phyloP scores from a whole-genome alignment of 1,139 yeast genomes.

The Yamadazyma mexicana region DNA sequence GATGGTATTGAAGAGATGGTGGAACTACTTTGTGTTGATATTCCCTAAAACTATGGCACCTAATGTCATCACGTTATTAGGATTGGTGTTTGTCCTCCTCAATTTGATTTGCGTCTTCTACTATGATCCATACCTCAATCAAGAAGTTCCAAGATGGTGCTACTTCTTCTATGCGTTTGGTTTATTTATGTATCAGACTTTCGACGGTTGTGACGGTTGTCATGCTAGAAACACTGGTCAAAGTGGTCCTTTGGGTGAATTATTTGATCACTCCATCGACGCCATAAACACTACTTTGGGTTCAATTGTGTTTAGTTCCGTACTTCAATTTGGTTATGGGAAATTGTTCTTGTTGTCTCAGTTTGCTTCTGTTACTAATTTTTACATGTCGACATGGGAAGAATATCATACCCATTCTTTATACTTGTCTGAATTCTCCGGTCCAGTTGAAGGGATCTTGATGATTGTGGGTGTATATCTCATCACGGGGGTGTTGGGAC shows the following conservation, averaged over 20 bases:
- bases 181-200: conserved; percentile 86
- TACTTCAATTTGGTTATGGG: conserved; percentile 70
- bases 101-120: conserved; percentile 68
- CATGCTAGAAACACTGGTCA: conserved; percentile 94
- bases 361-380: conserved; percentile 76
- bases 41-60: conserved; percentile 91
- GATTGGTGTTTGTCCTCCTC: conserved; percentile 66
- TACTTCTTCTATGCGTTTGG: conserved; percentile 81
- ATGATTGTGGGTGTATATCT: conserved; percentile 57
- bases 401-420: conserved; percentile 89
- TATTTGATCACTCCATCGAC: conserved; percentile 92
- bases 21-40: conserved; percentile 67
- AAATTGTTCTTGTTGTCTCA: conserved; percentile 65
- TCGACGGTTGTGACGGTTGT: conserved; percentile 94
- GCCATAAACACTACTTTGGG: conserved; percentile 88
- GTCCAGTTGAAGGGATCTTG: conserved; percentile 93
- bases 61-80: conserved; percentile 78
- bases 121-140: conserved; percentile 67
- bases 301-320: conserved; percentile 69
- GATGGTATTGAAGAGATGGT: conserved; percentile 75
- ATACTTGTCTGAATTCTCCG: conserved; percentile 77
- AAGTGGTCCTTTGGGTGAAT: conserved; percentile 91
- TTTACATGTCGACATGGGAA: conserved; percentile 93
- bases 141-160: conserved; percentile 74
- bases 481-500: conserved; percentile 69